Evolutionary conservation across 2,329 filamentous ascomycete genomes (phyloP).

Genomic region (Pezicula carpinea): DNA sequence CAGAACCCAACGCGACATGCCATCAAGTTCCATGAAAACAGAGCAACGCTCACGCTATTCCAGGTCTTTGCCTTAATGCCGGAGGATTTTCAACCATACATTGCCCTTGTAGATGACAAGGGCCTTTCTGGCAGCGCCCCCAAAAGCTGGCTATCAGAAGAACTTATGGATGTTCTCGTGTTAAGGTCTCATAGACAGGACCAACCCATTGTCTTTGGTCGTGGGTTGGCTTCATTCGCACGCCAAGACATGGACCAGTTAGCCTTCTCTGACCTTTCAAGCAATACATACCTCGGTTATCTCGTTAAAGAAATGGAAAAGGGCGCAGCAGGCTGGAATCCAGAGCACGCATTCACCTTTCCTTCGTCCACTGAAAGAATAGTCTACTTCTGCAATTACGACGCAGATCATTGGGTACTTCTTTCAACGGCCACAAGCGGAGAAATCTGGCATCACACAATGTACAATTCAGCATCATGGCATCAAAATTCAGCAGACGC

Average conservation of each 20-base stretch:
- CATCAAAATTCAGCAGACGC: background rate
- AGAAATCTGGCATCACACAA: background rate
- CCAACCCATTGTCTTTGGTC: background rate
- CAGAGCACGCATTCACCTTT: background rate
- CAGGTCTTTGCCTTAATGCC: background rate
- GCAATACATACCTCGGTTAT: background rate
- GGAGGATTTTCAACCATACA: background rate
- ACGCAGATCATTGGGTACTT: background rate
- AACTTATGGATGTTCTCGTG: background rate
- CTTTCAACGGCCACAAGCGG: background rate
- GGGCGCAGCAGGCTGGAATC: background rate
- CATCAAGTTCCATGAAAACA: background rate
- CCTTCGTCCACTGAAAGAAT: background rate
- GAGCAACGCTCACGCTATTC: background rate
- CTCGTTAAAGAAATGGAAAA: background rate
- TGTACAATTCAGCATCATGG: background rate
- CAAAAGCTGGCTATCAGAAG: background rate
- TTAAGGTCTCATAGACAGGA: background rate
- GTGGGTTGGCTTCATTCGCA: background rate
- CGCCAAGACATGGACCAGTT: background rate
- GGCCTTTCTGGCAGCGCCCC: background rate
- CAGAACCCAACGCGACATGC: background rate
- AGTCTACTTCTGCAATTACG: background rate
- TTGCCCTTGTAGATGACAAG: background rate
- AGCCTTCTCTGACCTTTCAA: background rate